A percentile compares a stretch with the other conserved stretches of the same genome.
Evolutionary conservation across 129 eudicot species (phyloP).

Genomic region (Oenanthe sinensis): DNA sequence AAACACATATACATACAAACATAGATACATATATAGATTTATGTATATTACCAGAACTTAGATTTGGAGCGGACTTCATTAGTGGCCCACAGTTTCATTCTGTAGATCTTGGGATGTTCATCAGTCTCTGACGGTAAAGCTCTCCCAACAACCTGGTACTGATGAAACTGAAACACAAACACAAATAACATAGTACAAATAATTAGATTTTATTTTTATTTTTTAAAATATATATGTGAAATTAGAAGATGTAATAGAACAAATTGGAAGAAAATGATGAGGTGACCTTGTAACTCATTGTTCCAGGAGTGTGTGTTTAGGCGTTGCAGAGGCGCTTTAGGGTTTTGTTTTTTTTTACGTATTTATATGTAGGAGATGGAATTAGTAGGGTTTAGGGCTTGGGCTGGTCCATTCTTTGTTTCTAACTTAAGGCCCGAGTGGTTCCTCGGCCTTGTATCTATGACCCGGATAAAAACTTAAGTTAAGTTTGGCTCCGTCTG

Average conservation of each 20-base stretch:
- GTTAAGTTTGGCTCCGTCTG: too few species aligned
- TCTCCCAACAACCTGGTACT: slow-evolving; percentile 12
- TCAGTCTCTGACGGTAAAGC: slow-evolving; percentile 1
- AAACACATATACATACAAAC: background rate
- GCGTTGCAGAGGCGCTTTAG: background rate
- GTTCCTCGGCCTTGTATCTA: background rate
- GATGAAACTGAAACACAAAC: slow-evolving; percentile 8
- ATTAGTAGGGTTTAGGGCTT: background rate
- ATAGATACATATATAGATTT: background rate
- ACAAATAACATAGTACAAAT: too few species aligned
- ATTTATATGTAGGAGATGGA: too few species aligned
- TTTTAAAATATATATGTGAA: background rate
- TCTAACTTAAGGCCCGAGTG: background rate
- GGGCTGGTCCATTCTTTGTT: background rate
- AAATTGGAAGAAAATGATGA: background rate
- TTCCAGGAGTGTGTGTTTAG: background rate
- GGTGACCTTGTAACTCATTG: slow-evolving; percentile 4
- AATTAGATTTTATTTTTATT: background rate
- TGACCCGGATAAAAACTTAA: too few species aligned
- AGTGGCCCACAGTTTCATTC: slow-evolving; percentile 13
- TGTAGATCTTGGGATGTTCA: slow-evolving; percentile 12
- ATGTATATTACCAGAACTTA: slow-evolving; percentile 9
- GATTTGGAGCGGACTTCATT: slow-evolving; percentile 12
- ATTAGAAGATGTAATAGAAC: background rate
- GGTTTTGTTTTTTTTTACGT: slow-evolving; percentile 1